Conservation (phyloP, 2,329 filamentous ascomycete genomes). For the Paecilomyces fulvus region DNA sequence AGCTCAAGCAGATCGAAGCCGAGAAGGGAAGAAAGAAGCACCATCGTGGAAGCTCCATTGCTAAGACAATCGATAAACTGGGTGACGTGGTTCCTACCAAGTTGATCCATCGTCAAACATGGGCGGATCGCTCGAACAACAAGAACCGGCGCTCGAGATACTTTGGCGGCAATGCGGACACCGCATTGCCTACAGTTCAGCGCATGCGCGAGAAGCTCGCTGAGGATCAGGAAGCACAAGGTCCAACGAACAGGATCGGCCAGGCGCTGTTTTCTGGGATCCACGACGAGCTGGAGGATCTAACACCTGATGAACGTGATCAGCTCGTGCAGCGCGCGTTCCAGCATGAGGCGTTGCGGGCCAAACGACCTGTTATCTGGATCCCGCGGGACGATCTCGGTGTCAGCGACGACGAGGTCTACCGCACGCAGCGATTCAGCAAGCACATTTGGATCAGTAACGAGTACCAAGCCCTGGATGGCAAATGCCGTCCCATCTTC, state of each 20-base stretch:
- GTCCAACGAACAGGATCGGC: constrained; percentile 51
- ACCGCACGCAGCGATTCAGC: constrained; percentile 65
- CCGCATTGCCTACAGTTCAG: constrained; percentile 22
- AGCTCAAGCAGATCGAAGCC: constrained; percentile 33
- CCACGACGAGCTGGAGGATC: constrained; percentile 87
- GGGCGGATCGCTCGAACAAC: constrained; percentile 36
- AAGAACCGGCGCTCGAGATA: constrained; percentile 32
- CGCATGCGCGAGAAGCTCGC: constrained; percentile 28
- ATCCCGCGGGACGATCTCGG: constrained; percentile 86
- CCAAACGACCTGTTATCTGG: constrained; percentile 82
- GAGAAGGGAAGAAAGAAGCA: constrained; percentile 12
- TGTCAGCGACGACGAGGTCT: constrained; percentile 84
- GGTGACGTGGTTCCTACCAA: constrained; percentile 10
- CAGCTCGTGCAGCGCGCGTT: constrained; percentile 79
- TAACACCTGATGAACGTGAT: constrained; percentile 84
- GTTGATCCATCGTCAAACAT: constrained; percentile 26
- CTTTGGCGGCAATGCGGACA: constrained; percentile 28
- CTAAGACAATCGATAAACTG: neutral
- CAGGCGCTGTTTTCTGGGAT: constrained; percentile 79
- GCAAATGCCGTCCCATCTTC: constrained; percentile 73
- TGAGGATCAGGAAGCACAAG: constrained; percentile 62
- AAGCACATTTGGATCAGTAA: constrained; percentile 87
- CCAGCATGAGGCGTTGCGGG: constrained; percentile 77
- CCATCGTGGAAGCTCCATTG: constrained; percentile 1
- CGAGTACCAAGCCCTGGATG: constrained; percentile 80